These are phyloP conservation scores for Colletotrichum melonis DNA, from an alignment of 2,329 filamentous ascomycete species.

Conservation along the genomic window DNA sequence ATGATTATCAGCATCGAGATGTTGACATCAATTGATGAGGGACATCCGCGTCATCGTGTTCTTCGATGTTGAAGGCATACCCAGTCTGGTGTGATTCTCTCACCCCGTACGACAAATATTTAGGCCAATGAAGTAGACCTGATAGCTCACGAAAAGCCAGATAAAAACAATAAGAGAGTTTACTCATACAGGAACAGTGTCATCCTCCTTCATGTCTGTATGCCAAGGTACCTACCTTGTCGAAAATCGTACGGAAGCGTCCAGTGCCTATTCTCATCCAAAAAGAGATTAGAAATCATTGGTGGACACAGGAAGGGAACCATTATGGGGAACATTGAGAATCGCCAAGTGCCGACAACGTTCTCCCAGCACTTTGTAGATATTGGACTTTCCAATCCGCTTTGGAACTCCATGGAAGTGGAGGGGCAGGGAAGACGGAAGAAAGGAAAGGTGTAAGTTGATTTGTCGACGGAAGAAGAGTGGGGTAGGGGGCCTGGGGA, in stretches of 20 bases:
- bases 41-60: not conserved
- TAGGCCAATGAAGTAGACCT: not conserved
- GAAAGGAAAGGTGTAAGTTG: conserved; percentile 15
- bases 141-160: not conserved
- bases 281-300: too few species aligned
- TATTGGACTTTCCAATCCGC: not conserved
- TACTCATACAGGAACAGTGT: not conserved
- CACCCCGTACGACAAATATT: too few species aligned
- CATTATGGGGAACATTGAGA: too few species aligned
- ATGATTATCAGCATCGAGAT: not conserved
- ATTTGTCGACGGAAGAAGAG: not conserved
- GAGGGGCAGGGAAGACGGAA: not conserved
- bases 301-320: not conserved
- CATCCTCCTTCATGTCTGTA: not conserved
- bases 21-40: not conserved
- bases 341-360: too few species aligned
- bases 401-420: too few species aligned
- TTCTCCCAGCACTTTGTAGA: too few species aligned
- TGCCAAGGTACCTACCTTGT: not conserved
- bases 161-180: not conserved
- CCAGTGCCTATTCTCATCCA: too few species aligned
- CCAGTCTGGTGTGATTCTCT: not conserved
- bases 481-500: not conserved
- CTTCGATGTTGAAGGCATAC: not conserved
- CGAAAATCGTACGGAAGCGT: too few species aligned